Conservation (phyloP, 352 stramenopile genomes). For the Phytophthora tubulina region DNA sequence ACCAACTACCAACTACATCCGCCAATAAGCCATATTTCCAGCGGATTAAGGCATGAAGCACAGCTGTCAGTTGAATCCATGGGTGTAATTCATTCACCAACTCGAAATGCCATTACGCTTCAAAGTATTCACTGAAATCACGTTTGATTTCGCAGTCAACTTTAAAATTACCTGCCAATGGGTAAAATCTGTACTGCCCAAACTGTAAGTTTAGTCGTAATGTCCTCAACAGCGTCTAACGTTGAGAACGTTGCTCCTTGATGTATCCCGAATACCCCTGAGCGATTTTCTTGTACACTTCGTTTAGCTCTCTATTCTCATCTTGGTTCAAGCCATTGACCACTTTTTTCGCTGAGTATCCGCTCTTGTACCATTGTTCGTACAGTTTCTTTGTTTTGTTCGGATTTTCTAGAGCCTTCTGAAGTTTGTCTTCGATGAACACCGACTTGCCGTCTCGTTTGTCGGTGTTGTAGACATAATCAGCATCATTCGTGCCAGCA, state of each 20-base stretch:
- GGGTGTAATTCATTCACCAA: too few species aligned
- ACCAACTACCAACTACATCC: too few species aligned
- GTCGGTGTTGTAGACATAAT: background rate
- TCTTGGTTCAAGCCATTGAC: background rate
- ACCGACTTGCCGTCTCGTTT: conserved; percentile 7
- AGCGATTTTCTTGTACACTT: conserved; percentile 13
- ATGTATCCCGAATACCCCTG: conserved; percentile 20
- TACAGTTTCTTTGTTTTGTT: conserved; percentile 27
- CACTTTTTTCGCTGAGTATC: conserved; percentile 18
- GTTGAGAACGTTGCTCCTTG: background rate
- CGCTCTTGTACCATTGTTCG: conserved; percentile 23
- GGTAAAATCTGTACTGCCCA: conserved; percentile 5
- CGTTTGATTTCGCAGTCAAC: background rate
- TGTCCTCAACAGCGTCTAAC: background rate
- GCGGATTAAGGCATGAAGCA: too few species aligned
- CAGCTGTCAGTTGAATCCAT: too few species aligned
- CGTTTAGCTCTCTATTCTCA: conserved; percentile 21
- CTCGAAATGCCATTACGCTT: too few species aligned
- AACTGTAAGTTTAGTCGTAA: background rate
- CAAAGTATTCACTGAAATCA: too few species aligned
- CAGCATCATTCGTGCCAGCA: background rate
- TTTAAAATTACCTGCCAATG: conserved; percentile 9
- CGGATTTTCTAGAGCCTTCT: conserved; percentile 17
- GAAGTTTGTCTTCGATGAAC: conserved; percentile 27
- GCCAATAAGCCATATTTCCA: too few species aligned